phyloP scores from a whole-genome alignment of 345 rosid species.

The Eutrema japonicum region DNA sequence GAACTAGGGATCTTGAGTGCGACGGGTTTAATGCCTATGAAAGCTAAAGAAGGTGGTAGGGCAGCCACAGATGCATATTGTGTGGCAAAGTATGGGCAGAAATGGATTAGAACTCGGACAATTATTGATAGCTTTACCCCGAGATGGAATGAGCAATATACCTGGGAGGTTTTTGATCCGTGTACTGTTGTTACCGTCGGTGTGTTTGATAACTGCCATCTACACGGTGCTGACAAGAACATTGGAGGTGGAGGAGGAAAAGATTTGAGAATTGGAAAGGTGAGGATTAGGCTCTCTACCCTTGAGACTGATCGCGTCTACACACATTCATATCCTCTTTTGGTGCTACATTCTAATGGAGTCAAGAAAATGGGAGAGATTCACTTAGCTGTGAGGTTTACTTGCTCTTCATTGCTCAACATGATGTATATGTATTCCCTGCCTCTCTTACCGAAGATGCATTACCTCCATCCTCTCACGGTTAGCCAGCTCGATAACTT shows the following conservation, averaged over 20 bases:
- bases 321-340: slow-evolving; percentile 86
- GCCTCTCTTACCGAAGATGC: slow-evolving; percentile 91
- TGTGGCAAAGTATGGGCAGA: slow-evolving; percentile 95
- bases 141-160: slow-evolving; percentile 94
- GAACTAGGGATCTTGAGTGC: slow-evolving; percentile 62
- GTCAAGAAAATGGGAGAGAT: slow-evolving; percentile 91
- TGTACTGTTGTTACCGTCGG: slow-evolving; percentile 90
- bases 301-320: slow-evolving; percentile 86
- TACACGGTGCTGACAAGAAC: slow-evolving; percentile 39
- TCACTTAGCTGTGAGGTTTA: slow-evolving; percentile 80
- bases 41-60: slow-evolving; percentile 73
- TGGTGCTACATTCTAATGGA: slow-evolving; percentile 76
- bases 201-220: slow-evolving; percentile 84
- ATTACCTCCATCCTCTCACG: slow-evolving; percentile 82
- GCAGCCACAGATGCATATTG: slow-evolving; percentile 91
- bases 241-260: slow-evolving; percentile 52
- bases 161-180: slow-evolving; percentile 90
- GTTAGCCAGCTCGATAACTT: slow-evolving; percentile 82
- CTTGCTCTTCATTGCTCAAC: slow-evolving; percentile 70
- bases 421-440: slow-evolving; percentile 84
- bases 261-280: slow-evolving; percentile 84
- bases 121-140: slow-evolving; percentile 79
- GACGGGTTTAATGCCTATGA: slow-evolving; percentile 80
- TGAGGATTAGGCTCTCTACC: slow-evolving; percentile 83
- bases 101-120: slow-evolving; percentile 93